Evolutionary conservation across 805 yeast genomes (phyloP).

Genomic region (Spathaspora boniae): DNA sequence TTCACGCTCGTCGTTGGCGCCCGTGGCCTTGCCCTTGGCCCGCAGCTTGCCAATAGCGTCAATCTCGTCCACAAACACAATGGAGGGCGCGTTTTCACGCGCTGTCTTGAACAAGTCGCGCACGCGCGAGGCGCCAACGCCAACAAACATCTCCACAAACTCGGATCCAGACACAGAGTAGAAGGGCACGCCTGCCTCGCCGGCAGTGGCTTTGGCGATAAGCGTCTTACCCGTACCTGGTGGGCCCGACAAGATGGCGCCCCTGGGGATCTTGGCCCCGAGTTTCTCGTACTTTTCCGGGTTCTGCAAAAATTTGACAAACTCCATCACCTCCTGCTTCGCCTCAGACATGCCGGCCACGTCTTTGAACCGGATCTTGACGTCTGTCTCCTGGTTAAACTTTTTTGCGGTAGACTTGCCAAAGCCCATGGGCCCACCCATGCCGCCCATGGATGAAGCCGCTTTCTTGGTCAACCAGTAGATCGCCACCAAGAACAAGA

Average conservation of each 20-base stretch:
- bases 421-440: constrained; percentile 77
- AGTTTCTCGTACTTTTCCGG: constrained; percentile 87
- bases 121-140: constrained; percentile 98
- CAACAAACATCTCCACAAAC: constrained; percentile 98
- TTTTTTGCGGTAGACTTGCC: constrained; percentile 90
- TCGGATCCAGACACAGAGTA: constrained; percentile 95
- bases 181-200: constrained; percentile 98
- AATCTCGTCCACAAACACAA: constrained; percentile 96
- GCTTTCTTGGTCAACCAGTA: constrained; percentile 75
- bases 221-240: constrained; percentile 99
- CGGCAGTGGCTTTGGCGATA: constrained; percentile 97
- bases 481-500: constrained; percentile 82
- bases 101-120: constrained; percentile 93
- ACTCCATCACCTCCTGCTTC: constrained; percentile 96
- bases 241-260: constrained; percentile 95
- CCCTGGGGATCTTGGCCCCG: constrained; percentile 98
- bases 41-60: constrained; percentile 98
- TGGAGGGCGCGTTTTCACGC: constrained; percentile 89
- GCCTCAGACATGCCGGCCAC: constrained; percentile 99
- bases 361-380: constrained; percentile 84
- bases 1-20: constrained; percentile 96
- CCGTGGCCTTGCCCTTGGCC: constrained; percentile 68
- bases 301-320: constrained; percentile 86
- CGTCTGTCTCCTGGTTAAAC: constrained; percentile 88
- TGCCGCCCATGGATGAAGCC: constrained; percentile 56